phyloP scores from a whole-genome alignment of 2,329 filamentous ascomycete genomes.

The Colletotrichum lini region DNA sequence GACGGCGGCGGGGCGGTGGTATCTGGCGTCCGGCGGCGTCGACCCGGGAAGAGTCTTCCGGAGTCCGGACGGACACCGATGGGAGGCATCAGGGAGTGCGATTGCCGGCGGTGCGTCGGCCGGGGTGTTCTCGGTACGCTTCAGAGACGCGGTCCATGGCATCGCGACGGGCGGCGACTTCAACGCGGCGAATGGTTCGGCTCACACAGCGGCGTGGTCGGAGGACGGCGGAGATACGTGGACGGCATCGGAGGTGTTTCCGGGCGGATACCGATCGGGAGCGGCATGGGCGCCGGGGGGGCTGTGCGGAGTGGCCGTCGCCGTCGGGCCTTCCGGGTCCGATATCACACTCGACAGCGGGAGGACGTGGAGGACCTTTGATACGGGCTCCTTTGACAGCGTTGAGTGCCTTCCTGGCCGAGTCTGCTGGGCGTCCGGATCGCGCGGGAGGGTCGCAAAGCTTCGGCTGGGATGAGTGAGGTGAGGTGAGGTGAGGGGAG shows the following conservation, averaged over 20 bases:
- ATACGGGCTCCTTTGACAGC: constrained; percentile 51
- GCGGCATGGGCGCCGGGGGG: constrained; percentile 49
- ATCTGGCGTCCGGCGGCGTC: constrained; percentile 48
- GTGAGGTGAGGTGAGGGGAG: too few species aligned
- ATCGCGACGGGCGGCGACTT: constrained; percentile 53
- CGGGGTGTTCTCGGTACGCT: constrained; percentile 53
- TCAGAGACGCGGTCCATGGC: constrained; percentile 47
- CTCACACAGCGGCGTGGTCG: constrained; percentile 49
- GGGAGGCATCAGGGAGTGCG: constrained; percentile 47
- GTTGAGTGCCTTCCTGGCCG: constrained; percentile 48
- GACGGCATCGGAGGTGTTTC: constrained; percentile 46
- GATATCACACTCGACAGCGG: constrained; percentile 51
- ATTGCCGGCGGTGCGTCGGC: constrained; percentile 48
- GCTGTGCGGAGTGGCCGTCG: constrained; percentile 46
- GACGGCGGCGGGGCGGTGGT: constrained; percentile 48
- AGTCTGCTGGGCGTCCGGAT: constrained; percentile 52
- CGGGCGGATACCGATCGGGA: constrained; percentile 52
- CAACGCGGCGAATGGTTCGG: constrained; percentile 43
- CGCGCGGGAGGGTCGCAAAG: constrained; percentile 47
- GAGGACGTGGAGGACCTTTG: constrained; percentile 48
- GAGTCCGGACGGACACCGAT: constrained; percentile 46
- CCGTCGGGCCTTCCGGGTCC: constrained; percentile 52
- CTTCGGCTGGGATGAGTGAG: constrained; percentile 20
- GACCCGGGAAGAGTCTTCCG: constrained; percentile 49
- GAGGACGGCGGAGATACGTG: constrained; percentile 50